A percentile compares a stretch with the other conserved stretches of the same genome.
These are phyloP conservation scores for Tetratostichococcus sp. DNA, from an alignment of 139 green algal species.

Conservation along the genomic window DNA sequence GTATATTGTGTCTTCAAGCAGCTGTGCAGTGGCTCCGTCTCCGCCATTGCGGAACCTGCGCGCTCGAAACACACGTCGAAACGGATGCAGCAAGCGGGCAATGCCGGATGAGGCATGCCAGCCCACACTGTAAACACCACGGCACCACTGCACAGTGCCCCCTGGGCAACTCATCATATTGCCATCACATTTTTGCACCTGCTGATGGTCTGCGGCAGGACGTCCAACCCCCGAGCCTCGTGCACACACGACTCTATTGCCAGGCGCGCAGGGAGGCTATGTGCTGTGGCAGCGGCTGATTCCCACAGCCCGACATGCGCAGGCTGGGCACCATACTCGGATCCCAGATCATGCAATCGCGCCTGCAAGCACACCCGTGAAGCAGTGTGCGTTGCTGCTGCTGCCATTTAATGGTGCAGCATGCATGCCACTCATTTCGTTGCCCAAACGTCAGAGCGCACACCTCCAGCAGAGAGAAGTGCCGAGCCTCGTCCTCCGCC, in stretches of 20 bases:
- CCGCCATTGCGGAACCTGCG: conserved; percentile 62
- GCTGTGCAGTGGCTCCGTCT: conserved; percentile 54
- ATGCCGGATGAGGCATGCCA: too few species aligned
- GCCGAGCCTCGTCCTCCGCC: conserved; percentile 78
- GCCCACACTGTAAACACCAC: too few species aligned
- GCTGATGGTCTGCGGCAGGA: conserved; percentile 81
- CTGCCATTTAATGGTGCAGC: too few species aligned
- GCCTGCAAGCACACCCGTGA: not conserved
- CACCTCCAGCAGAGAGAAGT: conserved; percentile 66
- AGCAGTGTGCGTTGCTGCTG: too few species aligned
- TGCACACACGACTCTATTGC: conserved; percentile 91
- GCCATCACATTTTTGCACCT: not conserved
- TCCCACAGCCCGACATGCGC: conserved; percentile 91
- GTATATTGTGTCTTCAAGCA: conserved; percentile 76
- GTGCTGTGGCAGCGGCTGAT: conserved; percentile 60
- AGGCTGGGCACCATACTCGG: conserved; percentile 71
- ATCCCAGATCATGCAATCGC: conserved; percentile 56
- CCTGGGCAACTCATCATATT: too few species aligned
- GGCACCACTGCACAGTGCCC: too few species aligned
- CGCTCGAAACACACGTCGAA: too few species aligned
- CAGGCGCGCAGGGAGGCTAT: conserved; percentile 70
- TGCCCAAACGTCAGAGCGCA: too few species aligned
- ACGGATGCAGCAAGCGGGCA: too few species aligned
- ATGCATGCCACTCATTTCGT: too few species aligned
- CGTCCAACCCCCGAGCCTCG: conserved; percentile 76